Evolutionary conservation across 371 early-diverging fungal species (phyloP), one percentile per base, ranked within the genome.

Genomic region (Batkoa obscura): DNA sequence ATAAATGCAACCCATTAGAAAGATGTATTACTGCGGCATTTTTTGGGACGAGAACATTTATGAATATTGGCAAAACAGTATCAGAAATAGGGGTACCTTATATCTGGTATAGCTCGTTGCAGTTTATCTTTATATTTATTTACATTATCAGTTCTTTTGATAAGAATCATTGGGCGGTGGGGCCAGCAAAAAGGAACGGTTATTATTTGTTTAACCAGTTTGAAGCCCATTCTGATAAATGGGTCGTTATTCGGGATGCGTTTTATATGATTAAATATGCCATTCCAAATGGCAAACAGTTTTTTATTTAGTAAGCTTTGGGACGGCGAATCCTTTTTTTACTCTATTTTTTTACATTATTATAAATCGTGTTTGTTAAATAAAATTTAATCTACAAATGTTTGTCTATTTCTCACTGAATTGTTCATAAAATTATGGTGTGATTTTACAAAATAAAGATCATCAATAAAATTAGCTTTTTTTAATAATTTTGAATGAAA

Each of bases 401-500:
- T 23, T 23, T 23, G 23, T 23, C 23, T 23, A 23, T 23, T 23
- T 23, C 23, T 23, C 23, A 23, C 23, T 23, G 23, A 23, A 23
- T 23, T 23, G 23, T 23, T 23, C 23, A 23, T 23, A 23, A 23
- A 23, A 23, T 23, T 23, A 23, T 23, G 23, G 23, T 23, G 23
- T 23, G 23, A 23, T 23, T 23, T 23, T 23, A 23, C 23, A 23
- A 23, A 23, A 23, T 23, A 23, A 23, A 23, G 23, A 23, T 23
- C 23, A 23, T 23, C 23, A 23, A 23, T 23, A 23, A 23, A 23
- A 23, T 23, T 23, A 23, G 23, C 23, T 23, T 23, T 23, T 23
- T 23, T 23, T 23, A 23, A 23, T 23, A 23, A 23, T 23, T 23
- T 23, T 23, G 23, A 23, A 23, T 23, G 23, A 46, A 41, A 85